Conservation (phyloP, 192 early-diverging fungal genomes). For the Entomortierella parvispora region DNA sequence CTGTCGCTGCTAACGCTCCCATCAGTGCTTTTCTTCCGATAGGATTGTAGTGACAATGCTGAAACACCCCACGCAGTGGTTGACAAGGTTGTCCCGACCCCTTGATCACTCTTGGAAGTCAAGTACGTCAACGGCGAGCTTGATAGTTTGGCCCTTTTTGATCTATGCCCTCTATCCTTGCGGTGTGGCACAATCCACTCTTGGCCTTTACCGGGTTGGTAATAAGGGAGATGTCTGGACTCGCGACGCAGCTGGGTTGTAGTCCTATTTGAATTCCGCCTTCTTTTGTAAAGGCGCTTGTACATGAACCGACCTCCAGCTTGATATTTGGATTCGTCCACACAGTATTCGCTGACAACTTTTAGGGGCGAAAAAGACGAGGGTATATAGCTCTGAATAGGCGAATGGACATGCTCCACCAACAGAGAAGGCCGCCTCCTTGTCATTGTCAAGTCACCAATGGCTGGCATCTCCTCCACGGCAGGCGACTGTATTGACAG, state of each 20-base stretch:
- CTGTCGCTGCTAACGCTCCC: constrained; percentile 21
- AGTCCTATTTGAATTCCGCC: constrained; percentile 7
- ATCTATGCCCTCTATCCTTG: constrained; percentile 9
- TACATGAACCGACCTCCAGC: constrained; percentile 38
- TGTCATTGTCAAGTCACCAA: constrained; percentile 5
- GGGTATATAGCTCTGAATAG: constrained; percentile 47
- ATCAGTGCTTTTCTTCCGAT: constrained; percentile 7
- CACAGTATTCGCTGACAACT: constrained; percentile 35
- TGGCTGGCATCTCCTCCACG: neutral
- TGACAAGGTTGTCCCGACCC: neutral
- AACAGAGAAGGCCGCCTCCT: constrained; percentile 23
- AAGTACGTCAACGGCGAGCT: too few relatives aligned
- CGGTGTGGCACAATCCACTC: constrained; percentile 33
- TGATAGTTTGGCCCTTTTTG: neutral
- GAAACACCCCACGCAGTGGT: constrained; percentile 20
- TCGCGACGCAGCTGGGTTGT: constrained; percentile 6
- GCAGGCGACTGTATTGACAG: neutral
- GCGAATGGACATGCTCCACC: constrained; percentile 29
- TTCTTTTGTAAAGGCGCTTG: constrained; percentile 33
- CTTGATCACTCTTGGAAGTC: neutral
- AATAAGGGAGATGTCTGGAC: constrained; percentile 33
- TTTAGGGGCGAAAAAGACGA: constrained; percentile 46
- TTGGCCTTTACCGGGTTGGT: constrained; percentile 46
- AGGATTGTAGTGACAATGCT: constrained; percentile 6
- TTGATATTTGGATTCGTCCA: constrained; percentile 48